Conservation (phyloP, 129 eudicot genomes). For the Smallanthus sonchifolius region DNA sequence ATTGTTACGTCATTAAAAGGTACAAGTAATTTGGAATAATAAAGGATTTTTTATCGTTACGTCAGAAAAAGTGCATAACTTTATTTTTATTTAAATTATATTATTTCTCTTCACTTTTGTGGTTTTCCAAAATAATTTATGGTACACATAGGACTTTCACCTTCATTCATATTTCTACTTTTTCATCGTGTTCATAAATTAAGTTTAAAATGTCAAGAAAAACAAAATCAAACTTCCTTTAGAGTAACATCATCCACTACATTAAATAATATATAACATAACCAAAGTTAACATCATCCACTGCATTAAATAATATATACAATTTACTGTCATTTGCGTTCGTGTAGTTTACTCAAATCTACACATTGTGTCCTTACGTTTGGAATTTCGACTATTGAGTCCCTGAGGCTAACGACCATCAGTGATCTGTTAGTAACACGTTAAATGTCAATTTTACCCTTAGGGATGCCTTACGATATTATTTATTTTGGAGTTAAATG, state of each 20-base stretch:
- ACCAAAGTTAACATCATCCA: too few relatives aligned
- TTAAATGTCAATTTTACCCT: too few relatives aligned
- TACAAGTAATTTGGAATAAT: not conserved
- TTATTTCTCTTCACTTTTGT: not conserved
- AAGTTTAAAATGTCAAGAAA: not conserved
- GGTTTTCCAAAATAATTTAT: not conserved
- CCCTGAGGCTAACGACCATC: too few relatives aligned
- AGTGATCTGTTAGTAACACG: too few relatives aligned
- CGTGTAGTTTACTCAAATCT: too few relatives aligned
- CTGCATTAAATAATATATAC: too few relatives aligned
- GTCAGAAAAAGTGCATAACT: not conserved
- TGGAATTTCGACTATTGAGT: too few relatives aligned
- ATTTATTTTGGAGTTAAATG: too few relatives aligned
- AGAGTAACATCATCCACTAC: not conserved
- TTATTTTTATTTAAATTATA: not conserved
- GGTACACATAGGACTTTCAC: not conserved
- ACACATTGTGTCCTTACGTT: too few relatives aligned
- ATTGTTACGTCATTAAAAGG: not conserved
- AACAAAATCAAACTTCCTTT: not conserved
- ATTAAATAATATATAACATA: too few relatives aligned
- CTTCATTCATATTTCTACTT: not conserved
- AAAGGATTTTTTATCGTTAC: not conserved
- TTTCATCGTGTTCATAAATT: not conserved
- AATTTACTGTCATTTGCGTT: too few relatives aligned
- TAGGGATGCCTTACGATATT: too few relatives aligned